A percentile compares a stretch with the other conserved stretches of the same genome.
Conservation (phyloP, 345 rosid genomes). For the Hevea brasiliensis region DNA sequence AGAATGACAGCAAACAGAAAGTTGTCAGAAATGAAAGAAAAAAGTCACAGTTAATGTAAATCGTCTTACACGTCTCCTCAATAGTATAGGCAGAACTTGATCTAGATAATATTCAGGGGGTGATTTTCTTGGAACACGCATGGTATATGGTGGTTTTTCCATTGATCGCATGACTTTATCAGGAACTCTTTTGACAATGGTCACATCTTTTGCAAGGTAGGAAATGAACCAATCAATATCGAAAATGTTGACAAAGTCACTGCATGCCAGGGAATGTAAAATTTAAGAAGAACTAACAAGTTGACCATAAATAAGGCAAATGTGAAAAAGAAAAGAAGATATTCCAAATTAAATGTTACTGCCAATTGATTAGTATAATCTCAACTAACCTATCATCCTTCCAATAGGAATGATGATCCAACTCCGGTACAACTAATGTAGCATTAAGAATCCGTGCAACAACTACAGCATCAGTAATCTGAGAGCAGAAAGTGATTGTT, state of each 20-base stretch:
- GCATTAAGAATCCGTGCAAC: slow-evolving; percentile 95
- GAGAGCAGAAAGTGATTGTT: slow-evolving; percentile 21
- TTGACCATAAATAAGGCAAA: background rate
- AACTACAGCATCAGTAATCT: slow-evolving; percentile 98
- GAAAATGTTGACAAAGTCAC: slow-evolving; percentile 85
- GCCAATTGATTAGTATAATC: slow-evolving; percentile 1
- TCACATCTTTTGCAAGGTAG: slow-evolving; percentile 82
- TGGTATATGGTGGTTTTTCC: slow-evolving; percentile 97
- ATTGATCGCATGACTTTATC: slow-evolving; percentile 85
- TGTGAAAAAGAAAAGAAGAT: background rate
- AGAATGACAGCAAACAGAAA: background rate
- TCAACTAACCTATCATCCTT: slow-evolving; percentile 80
- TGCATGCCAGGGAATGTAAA: slow-evolving; percentile 41
- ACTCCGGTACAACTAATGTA: slow-evolving; percentile 89
- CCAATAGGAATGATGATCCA: slow-evolving; percentile 97
- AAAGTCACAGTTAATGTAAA: slow-evolving; percentile 11
- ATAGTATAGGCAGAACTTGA: slow-evolving; percentile 88
- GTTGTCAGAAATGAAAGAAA: background rate
- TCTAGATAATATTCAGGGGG: slow-evolving; percentile 89
- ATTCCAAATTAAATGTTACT: background rate
- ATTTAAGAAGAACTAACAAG: background rate
- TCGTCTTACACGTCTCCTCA: slow-evolving; percentile 70
- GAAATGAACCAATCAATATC: slow-evolving; percentile 93
- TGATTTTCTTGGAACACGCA: slow-evolving; percentile 97
- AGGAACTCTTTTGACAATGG: slow-evolving; percentile 93